Percentiles rank a stretch among this genome's conserved stretches.
These are phyloP conservation scores for Lachancea sp. DNA, from an alignment of 805 yeast species.

Conservation along the genomic window DNA sequence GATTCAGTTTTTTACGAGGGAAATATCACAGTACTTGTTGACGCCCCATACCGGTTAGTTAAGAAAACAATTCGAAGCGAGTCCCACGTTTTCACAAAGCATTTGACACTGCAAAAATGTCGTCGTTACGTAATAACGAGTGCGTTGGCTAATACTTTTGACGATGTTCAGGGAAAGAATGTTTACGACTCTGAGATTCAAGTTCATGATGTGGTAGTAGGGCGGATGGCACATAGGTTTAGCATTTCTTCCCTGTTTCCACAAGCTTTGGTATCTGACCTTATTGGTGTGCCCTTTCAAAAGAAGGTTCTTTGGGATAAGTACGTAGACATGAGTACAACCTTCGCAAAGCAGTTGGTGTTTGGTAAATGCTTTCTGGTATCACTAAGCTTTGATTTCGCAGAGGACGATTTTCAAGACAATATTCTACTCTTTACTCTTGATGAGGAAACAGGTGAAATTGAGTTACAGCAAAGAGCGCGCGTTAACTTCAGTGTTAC, in stretches of 20 bases:
- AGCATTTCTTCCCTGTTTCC: slow-evolving; percentile 18
- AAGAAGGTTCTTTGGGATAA: slow-evolving; percentile 4
- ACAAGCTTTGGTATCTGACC: slow-evolving; percentile 20
- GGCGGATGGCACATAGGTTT: slow-evolving; percentile 7
- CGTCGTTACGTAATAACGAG: slow-evolving; percentile 15
- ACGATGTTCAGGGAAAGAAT: slow-evolving; percentile 3
- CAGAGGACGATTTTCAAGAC: slow-evolving; percentile 27
- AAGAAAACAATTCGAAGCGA: slow-evolving; percentile 4
- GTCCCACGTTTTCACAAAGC: slow-evolving; percentile 12
- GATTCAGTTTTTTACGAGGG: not conserved
- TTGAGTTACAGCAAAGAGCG: slow-evolving; percentile 26
- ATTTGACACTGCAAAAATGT: slow-evolving; percentile 14
- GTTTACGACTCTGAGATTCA: slow-evolving; percentile 10
- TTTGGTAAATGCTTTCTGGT: slow-evolving; percentile 35
- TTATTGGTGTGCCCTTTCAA: slow-evolving; percentile 15
- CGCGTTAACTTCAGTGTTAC: slow-evolving; percentile 17
- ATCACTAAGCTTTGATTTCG: slow-evolving; percentile 30
- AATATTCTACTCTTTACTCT: slow-evolving; percentile 33
- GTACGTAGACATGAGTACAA: slow-evolving; percentile 12
- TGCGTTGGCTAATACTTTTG: slow-evolving; percentile 11
- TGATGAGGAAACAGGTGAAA: slow-evolving; percentile 31
- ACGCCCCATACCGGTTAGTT: not conserved
- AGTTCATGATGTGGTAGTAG: slow-evolving; percentile 15
- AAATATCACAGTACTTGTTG: not conserved
- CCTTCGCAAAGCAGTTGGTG: slow-evolving; percentile 31